phyloP scores from a whole-genome alignment of 2,329 filamentous ascomycete genomes.

The Calonectria ilicicola region DNA sequence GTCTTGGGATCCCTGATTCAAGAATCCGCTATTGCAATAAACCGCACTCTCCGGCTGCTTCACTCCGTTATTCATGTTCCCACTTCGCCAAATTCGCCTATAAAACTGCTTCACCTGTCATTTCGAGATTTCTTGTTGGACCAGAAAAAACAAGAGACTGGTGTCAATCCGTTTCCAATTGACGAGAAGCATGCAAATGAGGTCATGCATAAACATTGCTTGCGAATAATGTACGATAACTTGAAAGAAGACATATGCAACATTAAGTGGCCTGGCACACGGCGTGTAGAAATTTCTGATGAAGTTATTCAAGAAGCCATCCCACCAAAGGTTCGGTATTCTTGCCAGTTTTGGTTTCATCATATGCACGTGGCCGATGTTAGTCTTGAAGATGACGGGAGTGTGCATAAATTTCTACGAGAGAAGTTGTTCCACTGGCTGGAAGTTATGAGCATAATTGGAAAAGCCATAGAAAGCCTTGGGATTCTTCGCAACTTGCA shows the following conservation, averaged over 20 bases:
- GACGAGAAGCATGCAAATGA: not conserved
- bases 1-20: constrained; percentile 40
- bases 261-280: not conserved
- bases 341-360: not conserved
- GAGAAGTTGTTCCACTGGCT: not conserved
- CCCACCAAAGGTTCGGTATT: not conserved
- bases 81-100: rapidly evolving
- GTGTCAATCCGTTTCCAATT: constrained; percentile 48
- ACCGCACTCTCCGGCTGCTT: constrained; percentile 29
- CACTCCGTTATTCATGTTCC: constrained; percentile 29
- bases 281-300: not conserved
- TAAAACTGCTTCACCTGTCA: constrained; percentile 39
- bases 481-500: not conserved
- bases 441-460: not conserved
- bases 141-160: constrained; percentile 29
- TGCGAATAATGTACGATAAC: not conserved
- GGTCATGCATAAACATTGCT: not conserved
- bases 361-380: not conserved
- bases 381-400: not conserved
- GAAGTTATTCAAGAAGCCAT: not conserved
- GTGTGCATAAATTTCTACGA: not conserved
- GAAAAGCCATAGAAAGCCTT: not conserved
- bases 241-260: not conserved
- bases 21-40: constrained; percentile 25
- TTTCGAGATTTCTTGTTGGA: constrained; percentile 54